A percentile compares a stretch with the other conserved stretches of the same genome.
These are phyloP conservation scores for Cenchrus purpureus DNA, from an alignment of 176 grass and related monocot species.

Conservation along the genomic window DNA sequence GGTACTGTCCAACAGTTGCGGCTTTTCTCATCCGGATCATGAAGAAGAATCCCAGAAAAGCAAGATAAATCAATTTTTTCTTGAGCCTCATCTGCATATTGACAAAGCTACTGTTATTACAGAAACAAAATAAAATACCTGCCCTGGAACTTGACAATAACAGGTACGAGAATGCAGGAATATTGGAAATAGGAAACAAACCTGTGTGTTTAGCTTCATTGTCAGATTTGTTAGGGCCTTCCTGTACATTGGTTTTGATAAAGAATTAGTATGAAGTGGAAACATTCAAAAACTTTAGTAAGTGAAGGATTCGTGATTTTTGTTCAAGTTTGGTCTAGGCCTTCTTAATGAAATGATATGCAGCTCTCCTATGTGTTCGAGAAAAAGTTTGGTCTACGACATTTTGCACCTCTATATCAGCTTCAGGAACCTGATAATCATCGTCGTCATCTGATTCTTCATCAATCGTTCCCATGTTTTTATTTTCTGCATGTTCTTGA, in stretches of 20 bases:
- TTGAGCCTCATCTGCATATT: constrained; percentile 56
- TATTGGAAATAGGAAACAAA: constrained; percentile 32
- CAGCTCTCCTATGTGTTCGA: no score
- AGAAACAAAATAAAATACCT: constrained; percentile 8
- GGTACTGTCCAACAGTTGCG: constrained; percentile 90
- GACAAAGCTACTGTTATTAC: constrained; percentile 10
- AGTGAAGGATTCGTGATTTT: constrained; percentile 1
- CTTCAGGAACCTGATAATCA: constrained; percentile 83
- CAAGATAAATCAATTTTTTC: constrained; percentile 73
- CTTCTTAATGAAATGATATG: no score
- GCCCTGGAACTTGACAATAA: background rate
- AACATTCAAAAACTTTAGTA: constrained; percentile 1
- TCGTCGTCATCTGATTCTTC: constrained; percentile 93
- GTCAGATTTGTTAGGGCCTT: constrained; percentile 47
- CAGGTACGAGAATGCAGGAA: constrained; percentile 17
- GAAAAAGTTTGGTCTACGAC: background rate
- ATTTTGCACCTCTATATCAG: constrained; percentile 61
- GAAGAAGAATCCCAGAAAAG: constrained; percentile 73
- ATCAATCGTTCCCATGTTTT: constrained; percentile 58
- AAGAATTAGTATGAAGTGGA: constrained; percentile 28
- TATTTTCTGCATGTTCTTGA: constrained; percentile 40
- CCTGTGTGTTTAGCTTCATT: constrained; percentile 62
- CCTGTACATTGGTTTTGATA: constrained; percentile 56
- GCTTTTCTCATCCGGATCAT: constrained; percentile 66
- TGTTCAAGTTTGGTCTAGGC: constrained; percentile 3